phyloP scores from a whole-genome alignment of 805 yeast species.

The Kazachstania psychrophila region DNA sequence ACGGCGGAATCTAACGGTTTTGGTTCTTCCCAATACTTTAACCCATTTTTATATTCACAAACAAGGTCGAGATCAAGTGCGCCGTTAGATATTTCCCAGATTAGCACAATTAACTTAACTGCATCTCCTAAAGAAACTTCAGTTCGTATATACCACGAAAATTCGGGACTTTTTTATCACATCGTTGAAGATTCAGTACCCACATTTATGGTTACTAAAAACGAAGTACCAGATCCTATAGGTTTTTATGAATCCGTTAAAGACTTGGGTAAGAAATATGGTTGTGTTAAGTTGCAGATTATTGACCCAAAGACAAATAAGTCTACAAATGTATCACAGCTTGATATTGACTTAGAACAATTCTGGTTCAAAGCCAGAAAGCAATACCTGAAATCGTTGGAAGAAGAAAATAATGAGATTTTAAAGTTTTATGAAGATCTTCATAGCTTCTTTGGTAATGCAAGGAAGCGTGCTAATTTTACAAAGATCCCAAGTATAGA shows the following conservation, averaged over 20 bases:
- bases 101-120: conserved; percentile 5
- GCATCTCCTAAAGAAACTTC: background rate
- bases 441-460: conserved; percentile 32
- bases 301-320: background rate
- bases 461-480: conserved; percentile 11
- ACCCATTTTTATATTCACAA: conserved; percentile 9
- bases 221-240: conserved; percentile 15
- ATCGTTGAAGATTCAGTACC: conserved; percentile 18
- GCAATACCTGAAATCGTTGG: conserved; percentile 26
- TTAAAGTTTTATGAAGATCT: conserved; percentile 41
- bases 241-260: conserved; percentile 16
- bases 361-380: conserved; percentile 21
- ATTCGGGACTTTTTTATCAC: conserved; percentile 14
- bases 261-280: conserved; percentile 20
- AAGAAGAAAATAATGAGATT: conserved; percentile 34
- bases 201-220: conserved; percentile 10
- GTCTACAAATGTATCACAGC: conserved; percentile 2
- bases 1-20: conserved; percentile 2
- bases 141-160: conserved; percentile 9
- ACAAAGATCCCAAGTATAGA: conserved; percentile 56
- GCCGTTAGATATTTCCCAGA: conserved; percentile 11
- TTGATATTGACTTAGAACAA: conserved; percentile 14
- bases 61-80: conserved; percentile 10
- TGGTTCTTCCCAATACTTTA: conserved; percentile 1
- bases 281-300: conserved; percentile 17